phyloP scores from a whole-genome alignment of 129 eudicot genomes.

The Daucus carota region DH1_v3.0 NC_030389.2:4013501-4014000 shows the following conservation, averaged over 20 bases:
- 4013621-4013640: too few relatives aligned
- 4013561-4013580: slow-evolving; percentile 47
- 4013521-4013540: slow-evolving; percentile 82
- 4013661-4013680: background rate
- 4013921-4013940: background rate
- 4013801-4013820: background rate
- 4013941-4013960: background rate
- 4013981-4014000: background rate
- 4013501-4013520: slow-evolving; percentile 63
- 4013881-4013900: background rate
- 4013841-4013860: background rate
- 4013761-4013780: background rate
- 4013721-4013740: background rate
- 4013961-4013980: background rate
- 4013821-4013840: background rate
- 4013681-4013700: background rate
- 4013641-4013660: background rate
- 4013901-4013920: background rate
- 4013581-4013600: background rate
- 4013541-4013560: slow-evolving; percentile 97
- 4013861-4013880: background rate
- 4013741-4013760: background rate
- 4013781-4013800: background rate
- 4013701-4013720: background rate
- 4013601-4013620: background rate